These are phyloP conservation scores for Quercus parvula DNA, from an alignment of 306 rosid genomes.

Conservation along the genomic window DNA sequence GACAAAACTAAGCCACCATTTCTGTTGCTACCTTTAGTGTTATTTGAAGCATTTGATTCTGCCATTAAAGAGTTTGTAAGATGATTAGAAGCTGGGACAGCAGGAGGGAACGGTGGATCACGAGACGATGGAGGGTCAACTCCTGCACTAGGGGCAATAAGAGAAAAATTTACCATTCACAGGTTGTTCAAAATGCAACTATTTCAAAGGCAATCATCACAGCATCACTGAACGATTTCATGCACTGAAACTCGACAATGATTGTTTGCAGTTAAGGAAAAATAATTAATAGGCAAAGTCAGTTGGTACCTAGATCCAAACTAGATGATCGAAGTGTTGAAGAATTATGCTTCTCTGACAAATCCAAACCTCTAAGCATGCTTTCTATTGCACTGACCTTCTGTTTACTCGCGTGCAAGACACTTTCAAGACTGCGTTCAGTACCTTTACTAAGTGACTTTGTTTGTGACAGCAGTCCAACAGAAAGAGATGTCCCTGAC, in stretches of 20 bases:
- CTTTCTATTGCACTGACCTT: slow-evolving; percentile 98
- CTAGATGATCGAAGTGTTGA: slow-evolving; percentile 78
- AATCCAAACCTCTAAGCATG: slow-evolving; percentile 96
- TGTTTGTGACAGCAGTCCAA: slow-evolving; percentile 73
- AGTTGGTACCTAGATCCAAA: slow-evolving; percentile 94
- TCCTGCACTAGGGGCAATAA: slow-evolving; percentile 98
- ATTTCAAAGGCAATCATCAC: slow-evolving; percentile 3
- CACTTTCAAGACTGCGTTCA: slow-evolving; percentile 93
- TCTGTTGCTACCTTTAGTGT: slow-evolving; percentile 62
- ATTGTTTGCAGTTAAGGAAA: slow-evolving; percentile 15
- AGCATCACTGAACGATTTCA: slow-evolving; percentile 13
- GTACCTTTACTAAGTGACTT: slow-evolving; percentile 68
- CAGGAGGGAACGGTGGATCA: slow-evolving; percentile 98
- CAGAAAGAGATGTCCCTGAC: slow-evolving; percentile 72
- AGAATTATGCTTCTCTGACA: slow-evolving; percentile 73
- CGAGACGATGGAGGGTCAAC: slow-evolving; percentile 99
- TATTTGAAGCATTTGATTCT: slow-evolving; percentile 59
- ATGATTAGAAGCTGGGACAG: slow-evolving; percentile 75
- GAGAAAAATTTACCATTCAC: slow-evolving; percentile 74
- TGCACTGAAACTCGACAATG: slow-evolving; percentile 13
- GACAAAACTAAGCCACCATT: slow-evolving; percentile 88
- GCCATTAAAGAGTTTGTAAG: slow-evolving; percentile 49
- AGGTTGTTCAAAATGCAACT: slow-evolving; percentile 23
- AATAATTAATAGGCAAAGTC: slow-evolving; percentile 28
- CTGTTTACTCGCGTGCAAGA: slow-evolving; percentile 95